Base-by-base conservation (phyloP, 164 flowering plant genomes). In the Liriodendron chinense region DNA sequence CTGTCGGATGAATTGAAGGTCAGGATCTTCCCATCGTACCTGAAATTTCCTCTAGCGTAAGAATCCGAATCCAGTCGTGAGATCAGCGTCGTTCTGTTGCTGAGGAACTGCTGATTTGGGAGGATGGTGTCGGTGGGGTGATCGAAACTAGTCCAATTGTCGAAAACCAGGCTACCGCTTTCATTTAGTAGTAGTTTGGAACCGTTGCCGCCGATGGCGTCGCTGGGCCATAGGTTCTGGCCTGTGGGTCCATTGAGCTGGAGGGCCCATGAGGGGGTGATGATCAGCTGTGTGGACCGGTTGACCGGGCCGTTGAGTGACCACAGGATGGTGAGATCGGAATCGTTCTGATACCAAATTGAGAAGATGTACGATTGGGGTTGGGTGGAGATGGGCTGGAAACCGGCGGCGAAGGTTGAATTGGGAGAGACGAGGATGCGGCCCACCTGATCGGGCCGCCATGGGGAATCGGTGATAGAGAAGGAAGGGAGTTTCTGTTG, bases 401-500 rank as follows among this genome's bases (percentile, higher is more conserved):
- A 92, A 0, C 95, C 95, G 22, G 97, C 94, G 43, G 91, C 84
- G 78, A 92, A 92, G 78, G 77, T 74, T 75, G 87, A 81, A 75
- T 86, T 87, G 50, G 80, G 81, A 9, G 97, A 92, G 74, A 80
- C 64, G 14, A 92, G 90, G 73, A 70, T 75, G 1, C 23, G 79
- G 83, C 80, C 80, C 18, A 3, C 4, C 26, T 87, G 83, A 73
- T 57, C 24, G 0, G 92, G 91, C 9, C 14, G 50, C 95, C 97
- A 92, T 80, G 94, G 92, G 7, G 87, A 83, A 73, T 82, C 47
- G 5, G 89, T 77, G 76, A 47, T 16, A 74, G 83, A 75, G 84
- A 86, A 86, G 47, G 86, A 80, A 0, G n/a, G n/a, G n/a, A 85
- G 71, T 70, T 78, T 12, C 14, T 61, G 76, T n/a, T n/a, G n/a